phyloP scores from a whole-genome alignment of 345 rosid species.

The Pseudoturritis turrita region DNA sequence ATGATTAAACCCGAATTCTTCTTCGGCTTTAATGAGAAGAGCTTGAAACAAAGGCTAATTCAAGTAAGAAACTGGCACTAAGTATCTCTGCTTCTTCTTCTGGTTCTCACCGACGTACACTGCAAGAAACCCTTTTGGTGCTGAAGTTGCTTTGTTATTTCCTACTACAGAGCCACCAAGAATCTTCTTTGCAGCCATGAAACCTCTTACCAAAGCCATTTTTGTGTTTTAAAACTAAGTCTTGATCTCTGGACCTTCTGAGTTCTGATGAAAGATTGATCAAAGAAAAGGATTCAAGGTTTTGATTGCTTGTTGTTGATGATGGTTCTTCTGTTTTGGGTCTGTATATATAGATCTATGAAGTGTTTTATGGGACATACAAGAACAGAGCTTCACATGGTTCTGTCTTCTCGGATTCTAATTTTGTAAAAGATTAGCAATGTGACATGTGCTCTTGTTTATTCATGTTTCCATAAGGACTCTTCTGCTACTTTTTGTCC shows the following conservation, averaged over 20 bases:
- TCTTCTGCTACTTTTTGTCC: too few relatives aligned
- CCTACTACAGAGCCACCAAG: constrained; percentile 29
- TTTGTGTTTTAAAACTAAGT: not conserved
- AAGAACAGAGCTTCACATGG: constrained; percentile 1
- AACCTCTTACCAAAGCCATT: constrained; percentile 10
- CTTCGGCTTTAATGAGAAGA: constrained; percentile 40
- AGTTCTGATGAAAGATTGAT: too few relatives aligned
- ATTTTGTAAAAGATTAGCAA: too few relatives aligned
- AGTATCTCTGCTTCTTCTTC: constrained; percentile 33
- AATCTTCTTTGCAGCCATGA: constrained; percentile 19
- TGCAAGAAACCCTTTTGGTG: constrained; percentile 38
- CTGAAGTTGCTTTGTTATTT: constrained; percentile 3
- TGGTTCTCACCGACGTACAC: constrained; percentile 48
- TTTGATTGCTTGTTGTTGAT: not conserved
- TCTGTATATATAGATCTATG: not conserved
- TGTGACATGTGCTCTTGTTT: too few relatives aligned
- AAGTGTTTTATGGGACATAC: not conserved
- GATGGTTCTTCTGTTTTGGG: not conserved
- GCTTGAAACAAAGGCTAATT: constrained; percentile 40
- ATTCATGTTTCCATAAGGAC: too few relatives aligned
- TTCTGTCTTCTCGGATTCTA: constrained; percentile 18
- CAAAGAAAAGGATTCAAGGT: not conserved
- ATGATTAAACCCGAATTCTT: constrained; percentile 44
- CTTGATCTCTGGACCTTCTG: not conserved
- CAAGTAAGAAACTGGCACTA: constrained; percentile 44